These are phyloP conservation scores for Hirschioporus abietinus DNA, from an alignment of 768 basidiomycete species.

Conservation along the genomic window DNA sequence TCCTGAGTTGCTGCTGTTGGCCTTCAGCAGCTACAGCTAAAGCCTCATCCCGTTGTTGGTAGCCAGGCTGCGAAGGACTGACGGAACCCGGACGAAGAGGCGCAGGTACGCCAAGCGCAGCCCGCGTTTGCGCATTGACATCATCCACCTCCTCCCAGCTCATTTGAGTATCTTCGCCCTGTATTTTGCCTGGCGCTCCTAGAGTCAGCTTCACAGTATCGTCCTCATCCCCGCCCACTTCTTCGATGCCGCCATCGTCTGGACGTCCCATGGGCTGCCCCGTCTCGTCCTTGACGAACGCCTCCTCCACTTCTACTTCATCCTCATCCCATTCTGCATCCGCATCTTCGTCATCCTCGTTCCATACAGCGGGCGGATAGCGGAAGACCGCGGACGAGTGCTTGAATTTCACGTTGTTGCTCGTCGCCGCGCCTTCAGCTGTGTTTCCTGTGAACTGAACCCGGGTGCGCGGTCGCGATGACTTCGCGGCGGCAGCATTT, in stretches of 20 bases:
- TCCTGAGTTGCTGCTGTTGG: slow-evolving; percentile 29
- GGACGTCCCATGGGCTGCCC: slow-evolving; percentile 26
- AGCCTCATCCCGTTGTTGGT: slow-evolving; percentile 26
- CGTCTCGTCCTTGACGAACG: slow-evolving; percentile 56
- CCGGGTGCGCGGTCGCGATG: slow-evolving; percentile 23
- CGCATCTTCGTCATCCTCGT: slow-evolving; percentile 62
- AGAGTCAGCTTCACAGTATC: slow-evolving; percentile 45
- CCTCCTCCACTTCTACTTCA: slow-evolving; percentile 62
- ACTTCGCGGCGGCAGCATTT: slow-evolving; percentile 45
- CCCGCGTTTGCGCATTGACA: slow-evolving; percentile 39
- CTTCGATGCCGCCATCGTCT: slow-evolving; percentile 24
- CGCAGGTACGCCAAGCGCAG: slow-evolving; percentile 27
- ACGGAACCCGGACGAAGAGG: slow-evolving; percentile 28
- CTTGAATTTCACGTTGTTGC: slow-evolving; percentile 42
- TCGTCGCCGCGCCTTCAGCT: not conserved
- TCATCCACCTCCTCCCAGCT: slow-evolving; percentile 76
- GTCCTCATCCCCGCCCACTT: slow-evolving; percentile 20
- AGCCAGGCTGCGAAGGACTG: slow-evolving; percentile 12
- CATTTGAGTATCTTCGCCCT: slow-evolving; percentile 65
- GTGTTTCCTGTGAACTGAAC: not conserved
- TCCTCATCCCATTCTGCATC: slow-evolving; percentile 56
- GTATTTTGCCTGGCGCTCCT: not conserved
- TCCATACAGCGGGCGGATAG: slow-evolving; percentile 81
- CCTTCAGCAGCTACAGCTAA: slow-evolving; percentile 9
- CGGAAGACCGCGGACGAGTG: slow-evolving; percentile 60